These are phyloP conservation scores for Suhomyces taliae DNA, from an alignment of 1,139 yeast genomes.

Conservation along the genomic window DNA sequence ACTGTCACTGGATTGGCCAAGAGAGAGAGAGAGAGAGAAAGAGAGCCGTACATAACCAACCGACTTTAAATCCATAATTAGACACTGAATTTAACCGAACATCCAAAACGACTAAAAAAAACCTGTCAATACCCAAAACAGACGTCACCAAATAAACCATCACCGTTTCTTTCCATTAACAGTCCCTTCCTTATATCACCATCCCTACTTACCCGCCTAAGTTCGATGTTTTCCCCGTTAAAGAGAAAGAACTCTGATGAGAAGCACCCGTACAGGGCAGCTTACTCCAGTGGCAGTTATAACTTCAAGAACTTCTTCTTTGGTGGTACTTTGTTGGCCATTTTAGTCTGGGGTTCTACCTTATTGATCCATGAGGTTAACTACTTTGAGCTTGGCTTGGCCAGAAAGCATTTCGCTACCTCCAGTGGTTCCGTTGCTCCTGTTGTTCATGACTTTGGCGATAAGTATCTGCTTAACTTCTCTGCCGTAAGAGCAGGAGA, in stretches of 20 bases:
- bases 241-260: slow-evolving; percentile 16
- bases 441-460: slow-evolving; percentile 16
- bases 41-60: no score
- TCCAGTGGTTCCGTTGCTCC: background rate
- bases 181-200: background rate
- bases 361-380: slow-evolving; percentile 31
- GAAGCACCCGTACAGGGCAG: slow-evolving; percentile 7
- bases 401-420: background rate
- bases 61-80: no score
- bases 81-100: no score
- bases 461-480: slow-evolving; percentile 32
- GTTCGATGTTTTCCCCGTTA: slow-evolving; percentile 8
- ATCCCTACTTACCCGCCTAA: no score
- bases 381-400: slow-evolving; percentile 13
- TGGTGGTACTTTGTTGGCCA: slow-evolving; percentile 26
- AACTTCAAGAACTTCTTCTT: slow-evolving; percentile 17
- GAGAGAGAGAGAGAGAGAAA: no score
- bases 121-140: no score
- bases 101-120: no score
- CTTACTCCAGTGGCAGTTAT: slow-evolving; percentile 4
- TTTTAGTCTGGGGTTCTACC: slow-evolving; percentile 42
- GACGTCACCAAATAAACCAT: no score
- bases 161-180: no score
- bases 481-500: slow-evolving; percentile 46
- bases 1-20: no score